These are phyloP conservation scores for Candolleomyces eurysporus DNA, from an alignment of 768 basidiomycete genomes.

Conservation along the genomic window DNA sequence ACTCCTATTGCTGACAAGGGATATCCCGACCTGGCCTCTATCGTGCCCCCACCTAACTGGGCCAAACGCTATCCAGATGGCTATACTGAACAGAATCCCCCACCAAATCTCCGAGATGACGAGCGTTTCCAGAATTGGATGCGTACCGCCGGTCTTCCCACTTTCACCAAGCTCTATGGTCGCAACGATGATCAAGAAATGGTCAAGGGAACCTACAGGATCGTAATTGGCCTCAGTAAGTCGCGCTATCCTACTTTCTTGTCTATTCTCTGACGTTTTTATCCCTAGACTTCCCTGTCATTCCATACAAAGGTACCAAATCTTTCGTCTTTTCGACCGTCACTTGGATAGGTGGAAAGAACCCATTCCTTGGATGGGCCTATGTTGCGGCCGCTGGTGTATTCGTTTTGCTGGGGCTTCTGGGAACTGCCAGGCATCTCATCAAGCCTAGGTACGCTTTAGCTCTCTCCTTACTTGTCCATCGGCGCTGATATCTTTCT, in stretches of 20 bases:
- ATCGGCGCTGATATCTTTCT: constrained; percentile 3
- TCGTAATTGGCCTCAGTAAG: constrained; percentile 81
- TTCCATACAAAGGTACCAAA: constrained; percentile 90
- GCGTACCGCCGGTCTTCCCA: constrained; percentile 95
- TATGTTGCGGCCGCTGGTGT: constrained; percentile 88
- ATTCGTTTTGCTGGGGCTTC: constrained; percentile 84
- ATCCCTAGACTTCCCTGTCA: constrained; percentile 86
- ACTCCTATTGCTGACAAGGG: constrained; percentile 45
- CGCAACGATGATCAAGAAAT: constrained; percentile 81
- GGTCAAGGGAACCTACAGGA: constrained; percentile 68
- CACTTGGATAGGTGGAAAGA: constrained; percentile 98
- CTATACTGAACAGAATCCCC: constrained; percentile 61
- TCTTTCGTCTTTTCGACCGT: constrained; percentile 96
- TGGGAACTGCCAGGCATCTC: constrained; percentile 88
- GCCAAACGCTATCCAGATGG: constrained; percentile 62
- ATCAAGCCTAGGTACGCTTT: constrained; percentile 79
- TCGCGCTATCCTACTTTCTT: constrained; percentile 17
- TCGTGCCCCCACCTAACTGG: constrained; percentile 97
- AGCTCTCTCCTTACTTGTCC: not conserved
- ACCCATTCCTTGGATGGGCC: constrained; percentile 97
- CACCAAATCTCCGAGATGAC: constrained; percentile 72
- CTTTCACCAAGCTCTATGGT: constrained; percentile 93
- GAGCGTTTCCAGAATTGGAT: constrained; percentile 99
- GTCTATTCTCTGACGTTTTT: constrained; percentile 5
- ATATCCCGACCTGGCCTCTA: constrained; percentile 57